Base-by-base conservation (phyloP, 108 stramenopile species). In the Nitzschia sp. region DNA sequence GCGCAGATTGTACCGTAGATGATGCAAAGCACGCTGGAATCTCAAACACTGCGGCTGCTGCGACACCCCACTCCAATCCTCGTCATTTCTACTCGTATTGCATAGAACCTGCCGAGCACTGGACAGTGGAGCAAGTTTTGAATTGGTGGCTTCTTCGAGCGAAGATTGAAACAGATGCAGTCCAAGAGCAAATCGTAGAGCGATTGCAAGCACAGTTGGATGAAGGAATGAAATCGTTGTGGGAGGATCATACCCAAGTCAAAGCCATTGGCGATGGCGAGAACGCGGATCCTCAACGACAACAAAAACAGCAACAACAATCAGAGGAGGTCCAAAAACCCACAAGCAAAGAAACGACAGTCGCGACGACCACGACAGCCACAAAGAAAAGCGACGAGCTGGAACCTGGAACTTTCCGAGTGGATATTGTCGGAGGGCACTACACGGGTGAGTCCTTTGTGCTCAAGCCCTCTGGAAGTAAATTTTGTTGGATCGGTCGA, bases 91-190 rank as follows among this genome's bases (percentile, higher is more conserved):
- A 41, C 22, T 45, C 23, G 3, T 33, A 35, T 41, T 16, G 36
- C 17, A 45, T 27, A 73, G 85, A 87, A 66, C 91, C 91, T 1
- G 75, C 69, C 56, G 67, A 80, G 26, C 54, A 75, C 3, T 92
- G 91, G 91, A 88, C 84, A 8, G 74, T 92, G 17, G 91, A 92
- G 63, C 75, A 92, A 70, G 78, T 89, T 19, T 34, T 92, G 48
- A 80, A 86, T 53, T 92, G 86, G 86, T 84, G 77, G 41, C 68
- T 87, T 22, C 36, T 80, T 26, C 86, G 76, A 58, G 71, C 85
- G 13, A 77, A 86, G 21, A 23, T 22, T 2, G 74, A 69, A 44
- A 81, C 80, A 15, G 74, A 82, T 16, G 53, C 67, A 1, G 75
- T 72, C 26, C 69, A 78, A 9, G 67, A 78, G 36, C 34, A 71